Base-by-base conservation (phyloP, 2,329 filamentous ascomycete species). In the Samsoniella hepiali region DNA sequence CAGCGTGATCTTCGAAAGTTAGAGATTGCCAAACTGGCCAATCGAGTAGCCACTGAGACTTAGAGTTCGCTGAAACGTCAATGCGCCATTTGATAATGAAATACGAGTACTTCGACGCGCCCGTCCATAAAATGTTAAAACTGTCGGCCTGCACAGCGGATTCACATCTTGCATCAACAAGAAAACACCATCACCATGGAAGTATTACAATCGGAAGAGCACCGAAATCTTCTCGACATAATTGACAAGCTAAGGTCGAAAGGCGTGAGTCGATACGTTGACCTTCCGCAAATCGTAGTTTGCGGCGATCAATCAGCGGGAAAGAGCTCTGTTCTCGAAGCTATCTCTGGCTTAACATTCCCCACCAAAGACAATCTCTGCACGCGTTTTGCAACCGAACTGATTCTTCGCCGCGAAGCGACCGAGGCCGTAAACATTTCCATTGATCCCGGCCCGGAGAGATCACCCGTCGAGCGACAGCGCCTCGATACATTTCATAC, bases 271-370 rank as follows among this genome's bases (percentile, higher is more conserved):
- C 68, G 73, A 6, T 72, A 74, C 64, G 72, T 82, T 17, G 74
- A 75, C 15, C 71, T 81, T 0, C 80, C 79, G 0, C 74, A 81
- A 65, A 79, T 82, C 63, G 81, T 88, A 34, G 84, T 88, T 13
- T 84, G 81, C 58, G 86, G 87, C 3, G 82, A 88, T 63, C 85
- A 88, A 67, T 86, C 82, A 0, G 81, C 82, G 1, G 87, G 86
- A 3, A 90, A 90, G 70, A 87, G 83, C 63, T 88, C 85, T 0
- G 84, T 88, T 0, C 79, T 90, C 0, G 85, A 89, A 68, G 86
- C 85, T 1, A 84, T 90, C 45, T 87, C 86, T 0, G 80, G 84
- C 3, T 78, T 89, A 1, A 78, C 79, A 0, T 89, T 90, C 65
- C 86, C 86, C 0, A 75, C 78, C 9, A 83, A 85, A 31, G 82